Conservation (phyloP, 192 early-diverging fungal species). For the Obelidium mucronatum region DNA sequence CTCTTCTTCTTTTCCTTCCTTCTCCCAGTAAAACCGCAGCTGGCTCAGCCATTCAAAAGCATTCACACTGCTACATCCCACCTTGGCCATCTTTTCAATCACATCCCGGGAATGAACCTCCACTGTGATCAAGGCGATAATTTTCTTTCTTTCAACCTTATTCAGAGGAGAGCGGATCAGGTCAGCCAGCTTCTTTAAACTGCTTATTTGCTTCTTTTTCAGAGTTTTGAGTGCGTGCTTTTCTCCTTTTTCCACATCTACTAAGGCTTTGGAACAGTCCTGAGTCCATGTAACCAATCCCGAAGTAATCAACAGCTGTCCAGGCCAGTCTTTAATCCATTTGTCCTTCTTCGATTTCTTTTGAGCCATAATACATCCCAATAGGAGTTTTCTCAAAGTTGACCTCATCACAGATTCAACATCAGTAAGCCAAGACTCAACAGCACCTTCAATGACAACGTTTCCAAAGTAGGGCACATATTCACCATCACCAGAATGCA, state of each 20-base stretch:
- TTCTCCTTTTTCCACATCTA: slow-evolving; percentile 66
- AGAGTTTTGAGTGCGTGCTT: slow-evolving; percentile 62
- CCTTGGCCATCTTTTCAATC: slow-evolving; percentile 62
- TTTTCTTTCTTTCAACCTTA: slow-evolving; percentile 68
- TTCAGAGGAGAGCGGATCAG: slow-evolving; percentile 59
- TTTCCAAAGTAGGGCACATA: slow-evolving; percentile 63
- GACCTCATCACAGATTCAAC: slow-evolving; percentile 59
- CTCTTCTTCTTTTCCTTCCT: slow-evolving; percentile 65
- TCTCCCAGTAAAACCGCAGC: slow-evolving; percentile 69
- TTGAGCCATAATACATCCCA: slow-evolving; percentile 55
- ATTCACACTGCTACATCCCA: slow-evolving; percentile 56
- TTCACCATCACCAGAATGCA: slow-evolving; percentile 70
- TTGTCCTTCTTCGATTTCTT: slow-evolving; percentile 70
- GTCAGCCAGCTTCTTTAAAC: slow-evolving; percentile 64
- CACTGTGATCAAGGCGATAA: slow-evolving; percentile 67
- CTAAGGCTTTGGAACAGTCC: slow-evolving; percentile 64
- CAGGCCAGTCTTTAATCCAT: slow-evolving; percentile 70
- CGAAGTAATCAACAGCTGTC: slow-evolving; percentile 63
- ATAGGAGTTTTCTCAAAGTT: slow-evolving; percentile 58
- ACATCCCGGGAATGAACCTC: slow-evolving; percentile 71
- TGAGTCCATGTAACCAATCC: slow-evolving; percentile 65
- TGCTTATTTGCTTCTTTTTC: slow-evolving; percentile 66
- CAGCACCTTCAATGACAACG: slow-evolving; percentile 62
- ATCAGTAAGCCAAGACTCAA: slow-evolving; percentile 63
- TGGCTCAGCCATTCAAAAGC: slow-evolving; percentile 70